Evolutionary conservation across 305 asterid species (phyloP), one percentile per base, ranked within the genome.

Genomic region (Caryopteris hybrid): DNA sequence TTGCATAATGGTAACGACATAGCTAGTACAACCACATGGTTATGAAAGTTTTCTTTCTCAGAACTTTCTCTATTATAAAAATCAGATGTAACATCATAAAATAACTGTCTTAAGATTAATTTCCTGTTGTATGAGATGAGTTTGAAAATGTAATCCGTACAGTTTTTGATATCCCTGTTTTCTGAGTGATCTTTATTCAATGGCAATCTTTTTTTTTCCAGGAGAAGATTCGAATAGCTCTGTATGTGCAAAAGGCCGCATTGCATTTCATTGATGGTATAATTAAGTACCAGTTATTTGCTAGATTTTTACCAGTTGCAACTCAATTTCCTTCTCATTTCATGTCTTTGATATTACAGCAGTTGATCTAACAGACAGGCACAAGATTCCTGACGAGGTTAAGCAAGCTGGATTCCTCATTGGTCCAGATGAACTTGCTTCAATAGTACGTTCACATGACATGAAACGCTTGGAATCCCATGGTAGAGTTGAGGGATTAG

Each of bases 201-300:
- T 8, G 31, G 18, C 22, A 31, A 47, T 21, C 9, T 53, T 9
- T 53, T 51, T n/a, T 8, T 43, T 56, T 66, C 6, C 89, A 91
- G 97, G 91, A 88, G 83, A 85, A 86, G 78, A 79, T 91, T 39
- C 81, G 97, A 62, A 71, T 88, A 76, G 91, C 90, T 74, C 45
- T 90, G 57, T 86, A 83, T 51, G 97, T 90, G 69, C 97, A 90
- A 69, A 88, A 85, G 74, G 97, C 95, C 2, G 97, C 97, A 36
- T 71, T 85, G 62, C 84, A 81, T 66, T 90, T 90, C 81, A 84
- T 90, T 51, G 90, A 88, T 58, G 95, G 97, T 90, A 85, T 36
- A 62, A 47, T 61, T 33, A 52, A 42, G 52, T 45, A 43, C 23
- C 27, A 41, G 8, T 38, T 9, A 36, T 22, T 3, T 29, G 17